Evolutionary conservation across 495 filamentous ascomycete genomes (phyloP), one percentile per base, ranked within the genome.

Genomic region (Extremus antarcticus): DNA sequence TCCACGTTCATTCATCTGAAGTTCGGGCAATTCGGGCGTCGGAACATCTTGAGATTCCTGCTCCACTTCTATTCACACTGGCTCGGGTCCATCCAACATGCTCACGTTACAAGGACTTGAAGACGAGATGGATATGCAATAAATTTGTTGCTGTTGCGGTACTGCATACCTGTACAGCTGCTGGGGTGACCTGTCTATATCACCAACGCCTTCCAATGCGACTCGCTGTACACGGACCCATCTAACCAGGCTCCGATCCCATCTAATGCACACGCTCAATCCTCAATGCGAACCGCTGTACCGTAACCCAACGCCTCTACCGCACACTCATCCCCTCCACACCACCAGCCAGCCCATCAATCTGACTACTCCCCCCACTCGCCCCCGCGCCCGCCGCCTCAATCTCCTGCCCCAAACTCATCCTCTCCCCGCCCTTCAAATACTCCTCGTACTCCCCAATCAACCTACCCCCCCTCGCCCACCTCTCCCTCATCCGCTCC

Each of bases 381-480:
- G n/a, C 41, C 29, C 13, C 7, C 29, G 7, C 29, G 29, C 15
- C 41, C 8, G n/a, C 41, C 41, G 46, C 46, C 9, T 50, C 40
- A 10, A 60, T n/a, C 21, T 58, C 47, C 46, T 58, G n/a, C 53
- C 16, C 11, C 45, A 64, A 38, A 19, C 46, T 50, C 20, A n/a
- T 19, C 8, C 73, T 68, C 25, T 73, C 67, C 8, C 78, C 80
- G 11, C 85, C 85, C 62, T 78, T 81, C 24, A 98, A 72, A 63
- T 89, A 94, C 49, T 78, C 77, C 72, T 98, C 92, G 38, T 77
- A 81, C 67, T 94, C 87, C 8, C 91, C 91, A 55, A 95, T 78
- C 55, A 76, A 74, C 69, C 86, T 86, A 7, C 91, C 92, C 4
- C 76, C 84, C 29, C 76, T 77, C 60, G 83, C 73, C 92, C 92